Conservation (phyloP, 345 rosid genomes). For the Acer campestre region DNA sequence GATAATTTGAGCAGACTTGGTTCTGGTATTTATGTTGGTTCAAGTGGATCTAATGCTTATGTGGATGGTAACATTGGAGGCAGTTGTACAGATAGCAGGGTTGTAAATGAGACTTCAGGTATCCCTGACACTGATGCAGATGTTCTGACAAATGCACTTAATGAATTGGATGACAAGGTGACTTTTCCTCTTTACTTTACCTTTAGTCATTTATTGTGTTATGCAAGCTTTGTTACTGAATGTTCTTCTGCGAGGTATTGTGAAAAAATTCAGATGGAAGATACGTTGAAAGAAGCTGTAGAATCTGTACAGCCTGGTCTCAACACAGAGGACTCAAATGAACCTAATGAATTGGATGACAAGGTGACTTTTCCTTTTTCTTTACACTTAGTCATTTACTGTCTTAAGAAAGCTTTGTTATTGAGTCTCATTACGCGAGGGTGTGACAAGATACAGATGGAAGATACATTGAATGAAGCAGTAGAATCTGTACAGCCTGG, state of each 20-base stretch:
- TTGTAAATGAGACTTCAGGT: slow-evolving; percentile 30
- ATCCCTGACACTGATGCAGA: slow-evolving; percentile 30
- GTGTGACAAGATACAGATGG: slow-evolving; percentile 33
- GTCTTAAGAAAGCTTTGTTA: slow-evolving; percentile 25
- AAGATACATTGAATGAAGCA: slow-evolving; percentile 36
- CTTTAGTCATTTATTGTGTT: slow-evolving; percentile 18
- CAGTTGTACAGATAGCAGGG: slow-evolving; percentile 21
- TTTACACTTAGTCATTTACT: slow-evolving; percentile 18
- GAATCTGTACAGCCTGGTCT: slow-evolving; percentile 26
- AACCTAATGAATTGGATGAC: slow-evolving; percentile 29
- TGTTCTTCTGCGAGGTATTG: slow-evolving; percentile 24
- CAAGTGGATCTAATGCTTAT: slow-evolving; percentile 30
- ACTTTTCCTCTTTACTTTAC: slow-evolving; percentile 27
- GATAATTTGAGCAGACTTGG: slow-evolving; percentile 26
- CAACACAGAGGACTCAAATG: slow-evolving; percentile 25
- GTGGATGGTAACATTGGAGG: slow-evolving; percentile 22
- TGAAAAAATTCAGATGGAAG: slow-evolving; percentile 34
- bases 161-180: slow-evolving; percentile 38
- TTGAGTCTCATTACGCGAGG: slow-evolving; percentile 21
- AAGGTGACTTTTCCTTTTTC: slow-evolving; percentile 40
- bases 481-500: slow-evolving; percentile 30
- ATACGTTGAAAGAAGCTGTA: slow-evolving; percentile 35
- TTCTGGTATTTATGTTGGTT: slow-evolving; percentile 29
- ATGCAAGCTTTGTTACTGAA: slow-evolving; percentile 21
- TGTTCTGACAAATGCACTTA: slow-evolving; percentile 28